Evolutionary conservation across 2,329 filamentous ascomycete genomes (phyloP).

Genomic region (Whalleya microplaca): DNA sequence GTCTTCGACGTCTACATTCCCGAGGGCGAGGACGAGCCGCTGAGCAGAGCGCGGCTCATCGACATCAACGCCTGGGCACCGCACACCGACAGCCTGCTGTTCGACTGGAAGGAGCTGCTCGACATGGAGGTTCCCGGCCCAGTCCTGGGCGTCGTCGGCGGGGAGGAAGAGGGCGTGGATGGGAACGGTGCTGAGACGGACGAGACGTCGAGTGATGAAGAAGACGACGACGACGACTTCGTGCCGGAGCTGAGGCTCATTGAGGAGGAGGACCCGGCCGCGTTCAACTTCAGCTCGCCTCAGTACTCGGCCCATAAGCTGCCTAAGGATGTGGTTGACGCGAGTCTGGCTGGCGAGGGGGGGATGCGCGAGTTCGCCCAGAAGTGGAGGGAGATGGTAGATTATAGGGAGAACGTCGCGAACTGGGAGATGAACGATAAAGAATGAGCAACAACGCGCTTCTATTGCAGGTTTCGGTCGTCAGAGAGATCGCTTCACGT

Average conservation of each 20-base stretch:
- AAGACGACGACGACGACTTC: slow-evolving; percentile 60
- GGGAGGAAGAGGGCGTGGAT: slow-evolving; percentile 42
- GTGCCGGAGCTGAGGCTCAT: slow-evolving; percentile 82
- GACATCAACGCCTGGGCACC: slow-evolving; percentile 96
- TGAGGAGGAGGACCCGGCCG: slow-evolving; percentile 82
- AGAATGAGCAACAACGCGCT: slow-evolving; percentile 4
- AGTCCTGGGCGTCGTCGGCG: slow-evolving; percentile 54
- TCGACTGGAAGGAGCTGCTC: slow-evolving; percentile 87
- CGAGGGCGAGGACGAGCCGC: slow-evolving; percentile 58
- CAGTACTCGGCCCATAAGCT: slow-evolving; percentile 96
- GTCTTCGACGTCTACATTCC: slow-evolving; percentile 93
- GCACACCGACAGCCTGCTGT: slow-evolving; percentile 85
- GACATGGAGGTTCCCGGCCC: slow-evolving; percentile 66
- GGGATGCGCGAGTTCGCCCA: slow-evolving; percentile 80
- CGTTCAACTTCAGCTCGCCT: slow-evolving; percentile 81
- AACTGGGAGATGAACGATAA: slow-evolving; percentile 35
- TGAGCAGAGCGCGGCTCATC: slow-evolving; percentile 80
- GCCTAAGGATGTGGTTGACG: slow-evolving; percentile 87
- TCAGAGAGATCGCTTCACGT: background rate
- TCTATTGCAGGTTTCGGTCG: background rate
- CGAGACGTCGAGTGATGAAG: slow-evolving; percentile 40
- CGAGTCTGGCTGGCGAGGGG: slow-evolving; percentile 68
- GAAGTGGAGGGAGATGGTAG: slow-evolving; percentile 68
- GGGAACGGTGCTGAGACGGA: slow-evolving; percentile 37
- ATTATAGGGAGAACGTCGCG: slow-evolving; percentile 35